phyloP scores from a whole-genome alignment of 2,329 filamentous ascomycete species.

The Paecilomyces sp. region DNA sequence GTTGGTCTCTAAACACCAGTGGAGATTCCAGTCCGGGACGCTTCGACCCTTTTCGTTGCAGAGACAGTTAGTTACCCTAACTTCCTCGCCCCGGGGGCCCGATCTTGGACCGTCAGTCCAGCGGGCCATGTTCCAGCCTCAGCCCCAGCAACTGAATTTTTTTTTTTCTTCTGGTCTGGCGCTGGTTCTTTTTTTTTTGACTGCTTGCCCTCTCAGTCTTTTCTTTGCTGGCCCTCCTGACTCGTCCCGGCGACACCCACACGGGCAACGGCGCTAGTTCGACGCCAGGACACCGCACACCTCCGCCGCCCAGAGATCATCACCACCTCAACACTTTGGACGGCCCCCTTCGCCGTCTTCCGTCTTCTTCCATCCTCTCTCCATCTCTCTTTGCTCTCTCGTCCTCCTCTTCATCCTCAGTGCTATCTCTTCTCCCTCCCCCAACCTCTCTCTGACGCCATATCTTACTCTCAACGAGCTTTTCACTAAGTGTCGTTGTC shows the following conservation, averaged over 20 bases:
- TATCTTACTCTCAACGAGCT: slow-evolving; percentile 34
- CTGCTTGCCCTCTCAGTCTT: slow-evolving; percentile 8
- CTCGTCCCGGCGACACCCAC: slow-evolving; percentile 1
- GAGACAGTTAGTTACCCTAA: background rate
- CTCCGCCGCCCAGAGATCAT: slow-evolving; percentile 1
- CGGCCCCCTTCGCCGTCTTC: slow-evolving; percentile 7
- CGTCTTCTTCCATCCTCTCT: slow-evolving; percentile 4
- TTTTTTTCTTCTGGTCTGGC: slow-evolving; percentile 3
- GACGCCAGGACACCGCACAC: slow-evolving; percentile 1
- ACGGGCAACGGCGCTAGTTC: slow-evolving; percentile 1
- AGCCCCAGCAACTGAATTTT: slow-evolving; percentile 10
- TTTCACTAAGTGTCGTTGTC: slow-evolving; percentile 47
- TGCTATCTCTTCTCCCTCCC: slow-evolving; percentile 3
- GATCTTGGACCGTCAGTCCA: background rate
- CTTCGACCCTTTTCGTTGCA: background rate
- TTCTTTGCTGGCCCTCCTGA: slow-evolving; percentile 4
- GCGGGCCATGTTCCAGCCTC: slow-evolving; percentile 1
- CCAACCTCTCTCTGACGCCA: background rate
- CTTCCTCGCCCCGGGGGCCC: background rate
- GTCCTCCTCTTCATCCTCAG: slow-evolving; percentile 11
- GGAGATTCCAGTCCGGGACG: background rate
- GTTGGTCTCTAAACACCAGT: background rate
- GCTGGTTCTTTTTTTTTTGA: slow-evolving; percentile 5
- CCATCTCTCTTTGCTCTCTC: slow-evolving; percentile 9
- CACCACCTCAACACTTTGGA: slow-evolving; percentile 2